Conservation (phyloP, 2,329 filamentous ascomycete genomes). For the Grosmannia huntii region DNA sequence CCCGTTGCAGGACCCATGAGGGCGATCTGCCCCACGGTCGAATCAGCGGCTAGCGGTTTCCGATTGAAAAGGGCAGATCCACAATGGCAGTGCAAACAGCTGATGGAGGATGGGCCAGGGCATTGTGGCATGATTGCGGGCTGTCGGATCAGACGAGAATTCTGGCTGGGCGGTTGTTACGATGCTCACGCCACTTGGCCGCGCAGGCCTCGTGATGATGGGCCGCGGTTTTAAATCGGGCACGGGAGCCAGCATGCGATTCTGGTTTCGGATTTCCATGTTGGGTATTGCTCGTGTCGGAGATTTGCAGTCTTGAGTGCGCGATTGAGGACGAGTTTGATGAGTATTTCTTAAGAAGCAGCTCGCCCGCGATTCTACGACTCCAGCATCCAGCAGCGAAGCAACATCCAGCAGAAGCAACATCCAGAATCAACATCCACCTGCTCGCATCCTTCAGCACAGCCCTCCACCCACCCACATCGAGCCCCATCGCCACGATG, state of each 20-base stretch:
- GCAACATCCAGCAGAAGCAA: too few relatives aligned
- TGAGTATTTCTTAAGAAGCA: too few relatives aligned
- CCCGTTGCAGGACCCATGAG: neutral
- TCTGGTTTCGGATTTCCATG: neutral
- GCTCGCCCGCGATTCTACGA: too few relatives aligned
- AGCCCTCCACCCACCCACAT: too few relatives aligned
- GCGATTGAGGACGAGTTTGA: too few relatives aligned
- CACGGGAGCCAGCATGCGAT: neutral
- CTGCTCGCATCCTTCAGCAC: neutral
- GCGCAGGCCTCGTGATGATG: neutral
- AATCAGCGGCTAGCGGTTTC: neutral
- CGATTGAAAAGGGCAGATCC: neutral
- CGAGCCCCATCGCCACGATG: slow-evolving; percentile 2
- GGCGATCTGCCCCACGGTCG: neutral
- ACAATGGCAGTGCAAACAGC: neutral
- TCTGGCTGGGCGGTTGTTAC: neutral
- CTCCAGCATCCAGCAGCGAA: too few relatives aligned
- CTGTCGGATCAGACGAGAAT: neutral
- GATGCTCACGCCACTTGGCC: neutral
- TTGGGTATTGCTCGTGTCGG: neutral
- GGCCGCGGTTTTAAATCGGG: neutral
- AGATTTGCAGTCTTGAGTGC: neutral
- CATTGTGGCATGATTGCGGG: neutral
- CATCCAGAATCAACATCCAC: neutral
- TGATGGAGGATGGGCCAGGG: neutral